Conservation (phyloP, 176 grass and related monocot genomes). For the Triticum turgidum region DNA sequence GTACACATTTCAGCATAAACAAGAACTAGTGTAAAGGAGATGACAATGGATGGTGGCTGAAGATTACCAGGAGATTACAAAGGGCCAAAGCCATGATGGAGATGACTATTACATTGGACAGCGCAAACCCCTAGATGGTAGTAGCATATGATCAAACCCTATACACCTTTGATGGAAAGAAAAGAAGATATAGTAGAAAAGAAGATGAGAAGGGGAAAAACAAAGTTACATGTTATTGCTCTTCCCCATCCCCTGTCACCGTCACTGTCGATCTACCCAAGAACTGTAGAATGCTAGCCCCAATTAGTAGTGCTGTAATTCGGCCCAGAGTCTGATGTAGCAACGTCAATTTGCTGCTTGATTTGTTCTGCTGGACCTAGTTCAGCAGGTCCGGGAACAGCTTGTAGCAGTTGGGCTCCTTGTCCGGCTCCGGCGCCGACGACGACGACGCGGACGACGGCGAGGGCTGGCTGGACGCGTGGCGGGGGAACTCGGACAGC, state of each 20-base stretch:
- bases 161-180: constrained; percentile 50
- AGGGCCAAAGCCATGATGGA: constrained; percentile 72
- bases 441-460: constrained; percentile 8
- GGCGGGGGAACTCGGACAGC: constrained; percentile 63
- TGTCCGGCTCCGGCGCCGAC: neutral
- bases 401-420: constrained; percentile 69
- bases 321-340: neutral
- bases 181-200: neutral
- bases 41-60: constrained; percentile 72
- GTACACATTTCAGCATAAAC: constrained; percentile 24
- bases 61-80: constrained; percentile 82
- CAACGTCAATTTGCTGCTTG: neutral
- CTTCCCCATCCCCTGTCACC: constrained; percentile 28
- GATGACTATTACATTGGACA: constrained; percentile 51
- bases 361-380: neutral
- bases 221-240: constrained; percentile 39
- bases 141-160: constrained; percentile 63
- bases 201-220: constrained; percentile 1
- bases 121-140: constrained; percentile 39
- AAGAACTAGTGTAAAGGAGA: constrained; percentile 31
- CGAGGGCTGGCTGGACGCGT: constrained; percentile 33
- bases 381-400: constrained; percentile 83
- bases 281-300: constrained; percentile 26
- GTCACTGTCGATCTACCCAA: constrained; percentile 17
- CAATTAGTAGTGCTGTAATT: constrained; percentile 27